Evolutionary conservation across 2,329 filamentous ascomycete species (phyloP).

Genomic region (Penicillium sp.): DNA sequence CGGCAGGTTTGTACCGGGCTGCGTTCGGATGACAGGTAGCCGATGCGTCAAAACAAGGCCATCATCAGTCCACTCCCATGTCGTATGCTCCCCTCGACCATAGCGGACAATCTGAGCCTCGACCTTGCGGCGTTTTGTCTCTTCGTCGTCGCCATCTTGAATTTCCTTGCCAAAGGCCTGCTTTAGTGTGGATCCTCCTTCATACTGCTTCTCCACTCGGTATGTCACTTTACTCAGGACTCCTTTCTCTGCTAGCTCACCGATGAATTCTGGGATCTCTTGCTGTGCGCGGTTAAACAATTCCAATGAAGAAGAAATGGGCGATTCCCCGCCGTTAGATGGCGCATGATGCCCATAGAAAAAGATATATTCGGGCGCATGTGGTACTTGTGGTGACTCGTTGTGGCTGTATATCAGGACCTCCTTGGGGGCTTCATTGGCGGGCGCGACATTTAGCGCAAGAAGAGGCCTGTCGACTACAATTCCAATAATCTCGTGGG

Average conservation of each 20-base stretch:
- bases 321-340: slow-evolving; percentile 41
- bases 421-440: slow-evolving; percentile 50
- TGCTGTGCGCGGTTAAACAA: slow-evolving; percentile 46
- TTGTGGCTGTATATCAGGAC: slow-evolving; percentile 53
- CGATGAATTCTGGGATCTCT: slow-evolving; percentile 50
- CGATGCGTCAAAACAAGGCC: slow-evolving; percentile 46
- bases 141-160: slow-evolving; percentile 45
- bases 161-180: slow-evolving; percentile 51
- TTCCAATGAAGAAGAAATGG: slow-evolving; percentile 51
- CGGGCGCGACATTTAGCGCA: slow-evolving; percentile 47
- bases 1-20: slow-evolving; percentile 46
- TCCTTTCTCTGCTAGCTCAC: slow-evolving; percentile 45
- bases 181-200: slow-evolving; percentile 48
- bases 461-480: slow-evolving; percentile 48
- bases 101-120: slow-evolving; percentile 51
- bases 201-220: slow-evolving; percentile 45
- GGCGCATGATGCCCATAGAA: slow-evolving; percentile 48
- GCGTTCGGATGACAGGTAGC: slow-evolving; percentile 49
- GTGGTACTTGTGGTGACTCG: slow-evolving; percentile 52
- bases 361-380: slow-evolving; percentile 53
- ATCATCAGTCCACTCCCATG: slow-evolving; percentile 50
- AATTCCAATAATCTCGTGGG: slow-evolving; percentile 54
- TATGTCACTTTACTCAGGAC: slow-evolving; percentile 46
- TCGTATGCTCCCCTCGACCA: slow-evolving; percentile 46
- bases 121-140: slow-evolving; percentile 44